Evolutionary conservation across 2,329 filamentous ascomycete species (phyloP), one percentile per base, ranked within the genome.

Genomic region (Colletotrichum siamense): DNA sequence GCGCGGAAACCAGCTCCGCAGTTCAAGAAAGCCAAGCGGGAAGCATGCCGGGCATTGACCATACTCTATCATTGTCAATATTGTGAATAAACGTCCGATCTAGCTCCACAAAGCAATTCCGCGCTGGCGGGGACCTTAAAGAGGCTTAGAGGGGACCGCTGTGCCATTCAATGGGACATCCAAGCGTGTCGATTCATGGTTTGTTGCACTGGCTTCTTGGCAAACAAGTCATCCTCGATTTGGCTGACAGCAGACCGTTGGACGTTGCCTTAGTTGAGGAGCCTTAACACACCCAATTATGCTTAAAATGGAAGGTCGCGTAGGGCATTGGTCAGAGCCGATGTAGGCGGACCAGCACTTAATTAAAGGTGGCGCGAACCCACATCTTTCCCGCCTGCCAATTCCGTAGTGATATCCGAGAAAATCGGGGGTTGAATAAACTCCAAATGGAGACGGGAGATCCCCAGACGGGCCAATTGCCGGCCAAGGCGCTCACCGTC

Each of bases 271-370:
- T 64, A 44, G 22, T 26, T 57, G 69, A 69, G 64, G 69, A 44
- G 64, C 55, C 64, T 62, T 68, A 65, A 57, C 18, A 36, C 16
- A 16, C 39, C 57, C 68, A 76, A 26, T 76, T 69, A 73, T 69
- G 73, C 73, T 76, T 76, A 73, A 73, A 73, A 22, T 67, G 73
- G 73, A 76, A 76, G 73, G 73, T 76, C 73, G 69, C 64, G 55
- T 52, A 28, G 57, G 30, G 59, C 64, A 73, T 69, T 69, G 63
- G 73, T 15, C 13, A 10, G 49, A 39, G 30, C 34, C 44, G 24
- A 52, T 69, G n/a, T 32, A 63, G 69, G 49, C 44, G 32, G 28
- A 28, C 44, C 18, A 49, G 44, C 8, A 26, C 55, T 76, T 73
- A 22, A 52, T 76, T 49, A 28, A 73, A 68, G 55, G 55, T 30